A percentile compares a stretch with the other conserved stretches of the same genome.
Evolutionary conservation across 805 yeast genomes (phyloP).

Genomic region (Metschnikowia picachoensis): DNA sequence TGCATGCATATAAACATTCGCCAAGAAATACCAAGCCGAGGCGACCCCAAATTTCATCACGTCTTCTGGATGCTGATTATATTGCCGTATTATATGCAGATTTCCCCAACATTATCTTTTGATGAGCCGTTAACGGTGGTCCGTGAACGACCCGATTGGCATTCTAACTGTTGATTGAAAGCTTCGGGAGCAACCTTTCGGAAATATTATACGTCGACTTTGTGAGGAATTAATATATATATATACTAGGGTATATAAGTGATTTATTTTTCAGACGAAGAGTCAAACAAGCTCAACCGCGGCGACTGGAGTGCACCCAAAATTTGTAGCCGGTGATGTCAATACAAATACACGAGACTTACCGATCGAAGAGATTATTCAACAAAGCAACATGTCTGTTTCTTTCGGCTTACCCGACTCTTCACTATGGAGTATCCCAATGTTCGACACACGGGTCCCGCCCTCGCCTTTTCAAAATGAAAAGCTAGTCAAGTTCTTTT

Average conservation of each 20-base stretch:
- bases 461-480: slow-evolving; percentile 32
- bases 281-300: background rate
- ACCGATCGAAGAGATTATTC: background rate
- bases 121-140: background rate
- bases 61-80: background rate
- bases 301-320: slow-evolving; percentile 9
- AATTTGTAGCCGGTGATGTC: slow-evolving; percentile 4
- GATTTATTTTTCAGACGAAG: too few species aligned
- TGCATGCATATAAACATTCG: background rate
- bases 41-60: slow-evolving; percentile 3
- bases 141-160: too few species aligned
- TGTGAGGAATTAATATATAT: background rate
- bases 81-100: background rate
- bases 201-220: background rate
- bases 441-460: slow-evolving; percentile 28
- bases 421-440: slow-evolving; percentile 31
- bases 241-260: too few species aligned
- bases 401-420: slow-evolving; percentile 34
- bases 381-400: slow-evolving; percentile 12
- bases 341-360: background rate
- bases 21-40: slow-evolving; percentile 1
- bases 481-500: slow-evolving; percentile 33
- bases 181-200: background rate
- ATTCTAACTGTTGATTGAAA: too few species aligned
- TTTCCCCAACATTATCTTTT: slow-evolving; percentile 7